Conservation (phyloP, 164 flowering plant genomes). For the Liquidambar formosana region DNA sequence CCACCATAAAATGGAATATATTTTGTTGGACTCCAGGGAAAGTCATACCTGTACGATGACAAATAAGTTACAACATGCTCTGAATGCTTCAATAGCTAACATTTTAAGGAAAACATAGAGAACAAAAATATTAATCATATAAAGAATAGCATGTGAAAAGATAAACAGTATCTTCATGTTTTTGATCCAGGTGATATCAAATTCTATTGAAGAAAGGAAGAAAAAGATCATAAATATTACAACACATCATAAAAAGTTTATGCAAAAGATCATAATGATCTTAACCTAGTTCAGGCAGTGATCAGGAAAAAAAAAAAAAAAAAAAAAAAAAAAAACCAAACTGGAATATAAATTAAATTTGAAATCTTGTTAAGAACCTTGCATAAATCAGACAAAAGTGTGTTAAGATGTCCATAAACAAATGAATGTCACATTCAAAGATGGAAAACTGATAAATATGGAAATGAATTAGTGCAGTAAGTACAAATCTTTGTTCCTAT, state of each 20-base stretch:
- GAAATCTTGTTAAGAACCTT: too few relatives aligned
- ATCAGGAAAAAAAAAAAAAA: too few relatives aligned
- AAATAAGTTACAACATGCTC: conserved; percentile 1
- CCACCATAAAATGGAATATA: conserved; percentile 96
- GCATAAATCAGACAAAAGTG: too few relatives aligned
- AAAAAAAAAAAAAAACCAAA: too few relatives aligned
- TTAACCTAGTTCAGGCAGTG: too few relatives aligned
- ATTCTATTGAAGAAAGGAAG: not conserved
- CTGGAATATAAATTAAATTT: too few relatives aligned
- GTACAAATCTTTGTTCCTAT: not conserved
- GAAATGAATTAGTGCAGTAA: too few relatives aligned
- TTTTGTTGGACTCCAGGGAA: conserved; percentile 84
- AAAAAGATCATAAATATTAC: not conserved
- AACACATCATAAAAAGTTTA: not conserved
- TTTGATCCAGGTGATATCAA: not conserved
- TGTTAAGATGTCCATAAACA: not conserved
- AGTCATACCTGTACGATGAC: conserved; percentile 62
- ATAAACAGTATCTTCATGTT: not conserved
- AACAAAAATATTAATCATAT: not conserved
- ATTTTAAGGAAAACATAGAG: not conserved
- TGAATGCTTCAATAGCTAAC: not conserved
- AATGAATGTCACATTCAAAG: not conserved
- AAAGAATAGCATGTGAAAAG: not conserved
- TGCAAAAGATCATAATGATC: not conserved
- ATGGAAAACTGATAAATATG: too few relatives aligned